Evolutionary conservation across 176 grass and related monocot species (phyloP), one percentile per base, ranked within the genome.

Genomic region (Musa beccarii): DNA sequence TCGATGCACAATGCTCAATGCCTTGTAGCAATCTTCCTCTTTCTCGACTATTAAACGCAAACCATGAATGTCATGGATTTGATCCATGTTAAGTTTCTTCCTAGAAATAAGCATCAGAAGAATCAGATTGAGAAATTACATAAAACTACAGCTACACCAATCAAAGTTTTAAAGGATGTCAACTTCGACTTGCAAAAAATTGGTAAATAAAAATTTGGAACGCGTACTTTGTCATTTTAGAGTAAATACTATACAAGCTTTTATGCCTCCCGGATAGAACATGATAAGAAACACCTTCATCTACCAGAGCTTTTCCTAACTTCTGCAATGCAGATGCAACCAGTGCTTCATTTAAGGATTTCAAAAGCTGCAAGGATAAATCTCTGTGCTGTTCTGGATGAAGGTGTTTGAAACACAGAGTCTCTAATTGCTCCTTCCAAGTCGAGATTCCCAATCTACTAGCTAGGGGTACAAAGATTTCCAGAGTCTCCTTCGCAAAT

Each of bases 401-500:
- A 64, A 92, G 54, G 78, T 85, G 49, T 74, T 85, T 85, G 69
- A 92, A 92, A 26, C 85, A 85, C 61, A 92, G 28, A 81, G 85
- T 85, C 81, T 92, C 85, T 55, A 92, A 19, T 49, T 92, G 63
- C 55, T 88, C 85, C 51, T 92, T 92, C 85, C 85, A 85, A 77
- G 80, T 88, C 43, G 82, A 63, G 76, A 92, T 88, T 57, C 89
- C 89, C 70, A 92, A 81, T 49, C 89, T 80, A 81, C 85, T 83
- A 54, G 89, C 89, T 69, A 92, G 73, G 12, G 89, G 89, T 11
- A 80, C 89, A 86, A 92, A 92, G 52, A 92, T 88, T 59, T 92
- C 83, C 78, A 79, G 71, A 7, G 89, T 92, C 59, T 92, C 89
- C 34, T 81, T 85, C 15, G 86, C 86, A 72, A 88, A 85, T 70